Evolutionary conservation across 345 rosid species (phyloP).

Genomic region (Rhodomyrtus tomentosa): DNA sequence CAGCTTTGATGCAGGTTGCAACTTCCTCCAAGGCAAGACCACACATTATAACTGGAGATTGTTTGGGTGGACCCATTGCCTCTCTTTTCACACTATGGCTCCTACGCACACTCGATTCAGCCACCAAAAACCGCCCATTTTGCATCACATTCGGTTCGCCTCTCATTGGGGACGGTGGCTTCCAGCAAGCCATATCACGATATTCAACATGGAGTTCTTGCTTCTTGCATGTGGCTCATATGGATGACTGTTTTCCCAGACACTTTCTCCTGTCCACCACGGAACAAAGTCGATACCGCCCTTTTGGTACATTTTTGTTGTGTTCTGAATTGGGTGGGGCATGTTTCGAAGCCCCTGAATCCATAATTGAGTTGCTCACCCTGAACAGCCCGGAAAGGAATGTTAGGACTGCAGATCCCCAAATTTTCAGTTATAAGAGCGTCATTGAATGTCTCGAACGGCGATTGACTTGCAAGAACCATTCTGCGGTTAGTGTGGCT

Average conservation of each 20-base stretch:
- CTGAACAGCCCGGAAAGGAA: not conserved
- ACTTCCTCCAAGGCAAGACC: not conserved
- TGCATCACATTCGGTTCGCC: conserved; percentile 79
- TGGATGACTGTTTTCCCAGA: conserved; percentile 24
- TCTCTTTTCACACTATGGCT: conserved; percentile 60
- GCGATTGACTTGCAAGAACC: conserved; percentile 2
- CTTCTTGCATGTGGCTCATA: conserved; percentile 40
- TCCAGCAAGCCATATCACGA: conserved; percentile 22
- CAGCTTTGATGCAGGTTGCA: not conserved
- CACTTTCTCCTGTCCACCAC: not conserved
- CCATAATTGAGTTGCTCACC: conserved; percentile 14
- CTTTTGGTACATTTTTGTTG: conserved; percentile 52
- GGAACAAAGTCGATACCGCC: conserved; percentile 8
- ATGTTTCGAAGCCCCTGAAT: conserved; percentile 37
- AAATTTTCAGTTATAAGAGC: conserved; percentile 4
- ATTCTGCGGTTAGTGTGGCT: not conserved
- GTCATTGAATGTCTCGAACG: not conserved
- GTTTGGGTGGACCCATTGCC: conserved; percentile 64
- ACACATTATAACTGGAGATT: conserved; percentile 43
- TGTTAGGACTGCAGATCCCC: not conserved
- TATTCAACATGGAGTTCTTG: conserved; percentile 27
- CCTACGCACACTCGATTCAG: conserved; percentile 18
- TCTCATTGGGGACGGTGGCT: conserved; percentile 25
- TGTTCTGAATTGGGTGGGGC: conserved; percentile 20
- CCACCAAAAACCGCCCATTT: conserved; percentile 18